phyloP scores from a whole-genome alignment of 352 stramenopile genomes.

The Phytophthora citrophthora region DNA sequence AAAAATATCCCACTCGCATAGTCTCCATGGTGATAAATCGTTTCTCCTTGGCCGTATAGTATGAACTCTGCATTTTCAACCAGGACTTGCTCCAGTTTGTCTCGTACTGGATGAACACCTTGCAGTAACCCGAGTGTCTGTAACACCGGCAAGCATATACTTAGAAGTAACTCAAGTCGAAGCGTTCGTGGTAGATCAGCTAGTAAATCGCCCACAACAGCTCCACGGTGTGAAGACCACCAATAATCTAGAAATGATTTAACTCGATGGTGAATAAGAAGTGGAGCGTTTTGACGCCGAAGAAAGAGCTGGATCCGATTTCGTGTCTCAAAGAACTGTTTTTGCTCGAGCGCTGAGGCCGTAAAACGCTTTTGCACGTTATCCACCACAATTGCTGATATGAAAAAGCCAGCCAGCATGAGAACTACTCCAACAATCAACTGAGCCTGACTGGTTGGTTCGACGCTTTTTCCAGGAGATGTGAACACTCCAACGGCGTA shows the following conservation, averaged over 20 bases:
- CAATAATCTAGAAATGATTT: constrained; percentile 74
- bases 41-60: constrained; percentile 66
- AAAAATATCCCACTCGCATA: constrained; percentile 71
- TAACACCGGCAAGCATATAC: constrained; percentile 56
- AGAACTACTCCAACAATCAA: constrained; percentile 41
- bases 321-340: constrained; percentile 60
- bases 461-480: constrained; percentile 33
- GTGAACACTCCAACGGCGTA: no score
- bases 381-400: constrained; percentile 39
- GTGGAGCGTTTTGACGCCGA: constrained; percentile 43
- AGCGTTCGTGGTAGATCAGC: constrained; percentile 58
- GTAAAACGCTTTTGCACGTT: constrained; percentile 57
- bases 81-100: constrained; percentile 47
- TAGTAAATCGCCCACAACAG: constrained; percentile 52
- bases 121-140: constrained; percentile 48
- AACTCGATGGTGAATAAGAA: constrained; percentile 53
- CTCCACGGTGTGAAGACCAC: constrained; percentile 67
- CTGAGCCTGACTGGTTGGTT: constrained; percentile 39
- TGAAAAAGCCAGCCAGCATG: constrained; percentile 50
- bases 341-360: constrained; percentile 58
- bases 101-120: constrained; percentile 42
- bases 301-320: constrained; percentile 63
- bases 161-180: constrained; percentile 51
- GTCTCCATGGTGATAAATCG: constrained; percentile 64
- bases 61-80: constrained; percentile 60